Conservation (phyloP, 2,329 filamentous ascomycete genomes). For the Apiospora saccharicola region DNA sequence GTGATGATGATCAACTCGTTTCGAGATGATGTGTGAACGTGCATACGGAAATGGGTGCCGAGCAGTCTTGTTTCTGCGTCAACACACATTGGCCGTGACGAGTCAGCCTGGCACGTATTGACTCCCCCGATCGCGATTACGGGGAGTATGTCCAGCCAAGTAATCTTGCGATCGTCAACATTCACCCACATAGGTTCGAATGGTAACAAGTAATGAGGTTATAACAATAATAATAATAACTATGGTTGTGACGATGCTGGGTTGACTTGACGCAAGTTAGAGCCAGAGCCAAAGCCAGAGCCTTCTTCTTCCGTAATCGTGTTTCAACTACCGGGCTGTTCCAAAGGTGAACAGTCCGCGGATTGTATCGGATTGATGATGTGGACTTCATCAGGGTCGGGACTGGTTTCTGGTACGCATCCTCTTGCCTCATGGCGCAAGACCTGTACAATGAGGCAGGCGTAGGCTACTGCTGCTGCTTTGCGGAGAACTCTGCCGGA, state of each 20-base stretch:
- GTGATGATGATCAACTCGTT: not conserved
- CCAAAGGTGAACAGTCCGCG: conserved; percentile 2
- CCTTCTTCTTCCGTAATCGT: not conserved
- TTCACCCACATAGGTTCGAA: not conserved
- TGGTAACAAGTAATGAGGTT: not conserved
- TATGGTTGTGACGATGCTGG: not conserved
- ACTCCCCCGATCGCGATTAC: not conserved
- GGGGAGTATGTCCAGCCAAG: not conserved
- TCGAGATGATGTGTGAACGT: not conserved
- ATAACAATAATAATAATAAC: not conserved
- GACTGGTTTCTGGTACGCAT: not conserved
- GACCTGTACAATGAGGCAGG: not conserved
- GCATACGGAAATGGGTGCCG: not conserved
- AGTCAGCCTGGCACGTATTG: not conserved
- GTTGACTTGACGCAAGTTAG: not conserved
- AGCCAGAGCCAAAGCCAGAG: not conserved
- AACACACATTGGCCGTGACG: not conserved
- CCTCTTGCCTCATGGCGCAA: not conserved
- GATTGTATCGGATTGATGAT: conserved; percentile 1
- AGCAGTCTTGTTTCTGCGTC: not conserved
- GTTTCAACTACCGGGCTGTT: conserved; percentile 5
- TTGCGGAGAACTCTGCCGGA: conserved; percentile 9
- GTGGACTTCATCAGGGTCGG: not conserved
- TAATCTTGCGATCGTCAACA: not conserved
- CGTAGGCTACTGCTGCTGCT: not conserved